Conservation (phyloP, 2,329 filamentous ascomycete genomes). For the Claviceps sorghi region DNA sequence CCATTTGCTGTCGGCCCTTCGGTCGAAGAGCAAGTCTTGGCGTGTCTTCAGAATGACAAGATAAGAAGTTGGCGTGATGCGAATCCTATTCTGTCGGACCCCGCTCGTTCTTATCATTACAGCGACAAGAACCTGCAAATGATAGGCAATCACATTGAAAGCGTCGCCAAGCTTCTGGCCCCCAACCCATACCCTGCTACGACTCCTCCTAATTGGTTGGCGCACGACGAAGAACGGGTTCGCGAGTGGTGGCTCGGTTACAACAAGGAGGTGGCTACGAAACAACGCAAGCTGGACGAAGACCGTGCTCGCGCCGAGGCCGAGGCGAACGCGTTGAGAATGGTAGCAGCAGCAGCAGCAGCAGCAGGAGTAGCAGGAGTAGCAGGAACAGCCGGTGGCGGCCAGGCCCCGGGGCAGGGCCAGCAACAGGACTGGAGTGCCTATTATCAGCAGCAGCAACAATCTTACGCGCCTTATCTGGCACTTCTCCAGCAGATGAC, state of each 20-base stretch:
- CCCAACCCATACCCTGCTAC: slow-evolving; percentile 34
- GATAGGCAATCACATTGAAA: slow-evolving; percentile 29
- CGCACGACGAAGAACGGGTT: slow-evolving; percentile 28
- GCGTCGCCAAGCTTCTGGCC: slow-evolving; percentile 25
- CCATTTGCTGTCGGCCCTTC: slow-evolving; percentile 19
- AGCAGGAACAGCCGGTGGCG: slow-evolving; percentile 3
- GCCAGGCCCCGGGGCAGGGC: slow-evolving; percentile 7
- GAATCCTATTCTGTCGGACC: slow-evolving; percentile 22
- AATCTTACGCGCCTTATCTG: slow-evolving; percentile 27
- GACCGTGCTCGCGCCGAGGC: slow-evolving; percentile 21
- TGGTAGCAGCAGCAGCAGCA: slow-evolving; percentile 8
- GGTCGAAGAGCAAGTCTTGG: slow-evolving; percentile 26
- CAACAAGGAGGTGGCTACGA: slow-evolving; percentile 23
- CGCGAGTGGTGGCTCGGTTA: slow-evolving; percentile 40
- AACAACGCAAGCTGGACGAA: slow-evolving; percentile 25
- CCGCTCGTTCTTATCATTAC: slow-evolving; percentile 22
- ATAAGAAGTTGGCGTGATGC: slow-evolving; percentile 29
- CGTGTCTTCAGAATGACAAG: slow-evolving; percentile 29
- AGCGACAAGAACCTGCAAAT: slow-evolving; percentile 27
- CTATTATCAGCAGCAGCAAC: slow-evolving; percentile 15
- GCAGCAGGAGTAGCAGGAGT: slow-evolving; percentile 4
- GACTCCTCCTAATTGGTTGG: slow-evolving; percentile 39
- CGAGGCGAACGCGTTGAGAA: slow-evolving; percentile 17
- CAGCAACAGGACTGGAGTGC: slow-evolving; percentile 15
- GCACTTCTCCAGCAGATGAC: slow-evolving; percentile 26